A percentile compares a stretch with the other conserved stretches of the same genome.
phyloP scores from a whole-genome alignment of 2,329 filamentous ascomycete species.

The Ilyonectria sp. region DNA sequence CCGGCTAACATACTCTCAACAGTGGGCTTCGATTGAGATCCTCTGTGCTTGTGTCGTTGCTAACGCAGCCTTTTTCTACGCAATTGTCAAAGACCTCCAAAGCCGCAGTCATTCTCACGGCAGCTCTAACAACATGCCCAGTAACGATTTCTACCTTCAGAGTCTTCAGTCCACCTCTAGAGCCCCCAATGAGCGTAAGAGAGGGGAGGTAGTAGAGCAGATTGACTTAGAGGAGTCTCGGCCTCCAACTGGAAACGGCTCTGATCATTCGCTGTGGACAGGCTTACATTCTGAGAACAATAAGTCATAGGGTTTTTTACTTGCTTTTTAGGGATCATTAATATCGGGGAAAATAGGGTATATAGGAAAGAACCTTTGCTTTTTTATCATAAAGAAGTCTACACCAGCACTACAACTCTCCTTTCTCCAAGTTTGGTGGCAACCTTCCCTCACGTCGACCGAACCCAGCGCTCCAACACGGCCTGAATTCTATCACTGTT shows the following conservation, averaged over 20 bases:
- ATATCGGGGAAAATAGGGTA: no score
- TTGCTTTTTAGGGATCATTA: no score
- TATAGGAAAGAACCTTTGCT: no score
- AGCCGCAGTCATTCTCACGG: conserved; percentile 24
- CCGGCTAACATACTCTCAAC: neutral
- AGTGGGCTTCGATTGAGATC: conserved; percentile 53
- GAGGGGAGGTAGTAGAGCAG: neutral
- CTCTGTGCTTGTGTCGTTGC: conserved; percentile 50
- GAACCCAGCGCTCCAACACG: no score
- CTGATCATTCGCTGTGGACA: neutral
- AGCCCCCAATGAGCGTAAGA: neutral
- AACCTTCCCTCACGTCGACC: no score
- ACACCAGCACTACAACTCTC: no score
- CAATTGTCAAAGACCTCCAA: conserved; percentile 45
- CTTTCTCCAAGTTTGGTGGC: no score
- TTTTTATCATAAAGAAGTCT: no score
- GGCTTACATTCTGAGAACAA: no score
- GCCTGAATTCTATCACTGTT: conserved; percentile 41
- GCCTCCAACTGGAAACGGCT: neutral
- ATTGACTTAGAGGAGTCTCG: neutral
- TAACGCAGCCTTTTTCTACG: conserved; percentile 51
- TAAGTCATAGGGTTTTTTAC: no score
- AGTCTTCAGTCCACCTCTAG: neutral
- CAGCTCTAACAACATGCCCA: neutral
- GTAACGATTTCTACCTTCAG: neutral